These are phyloP conservation scores for Diatrype stigma DNA, from an alignment of 2,329 filamentous ascomycete genomes.

Conservation along the genomic window DNA sequence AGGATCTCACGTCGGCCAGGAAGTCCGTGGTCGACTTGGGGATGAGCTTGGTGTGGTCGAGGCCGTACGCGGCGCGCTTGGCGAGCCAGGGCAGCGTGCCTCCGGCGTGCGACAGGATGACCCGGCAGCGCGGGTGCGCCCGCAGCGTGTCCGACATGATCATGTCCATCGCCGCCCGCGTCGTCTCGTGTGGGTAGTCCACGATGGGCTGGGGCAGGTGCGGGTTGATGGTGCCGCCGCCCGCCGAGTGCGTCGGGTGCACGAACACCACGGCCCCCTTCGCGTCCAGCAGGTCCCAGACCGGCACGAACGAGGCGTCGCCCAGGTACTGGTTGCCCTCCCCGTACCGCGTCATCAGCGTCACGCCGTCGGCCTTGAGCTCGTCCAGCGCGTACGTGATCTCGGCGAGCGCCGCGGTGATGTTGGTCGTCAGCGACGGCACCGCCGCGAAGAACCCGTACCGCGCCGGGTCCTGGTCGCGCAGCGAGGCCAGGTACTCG, in stretches of 20 bases:
- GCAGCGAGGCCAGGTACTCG: constrained; percentile 5
- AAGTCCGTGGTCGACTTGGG: constrained; percentile 1
- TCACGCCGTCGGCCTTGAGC: constrained; percentile 20
- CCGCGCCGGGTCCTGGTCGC: constrained; percentile 1
- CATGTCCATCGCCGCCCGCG: constrained; percentile 36
- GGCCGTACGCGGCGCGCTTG: constrained; percentile 18
- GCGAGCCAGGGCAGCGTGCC: constrained; percentile 38
- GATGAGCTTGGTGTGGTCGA: neutral
- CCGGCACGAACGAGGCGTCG: constrained; percentile 19
- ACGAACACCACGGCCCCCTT: constrained; percentile 22
- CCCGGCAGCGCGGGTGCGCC: constrained; percentile 30
- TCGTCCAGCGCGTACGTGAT: constrained; percentile 19
- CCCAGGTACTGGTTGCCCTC: constrained; percentile 15
- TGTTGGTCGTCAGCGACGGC: constrained; percentile 18
- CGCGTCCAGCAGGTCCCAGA: constrained; percentile 20
- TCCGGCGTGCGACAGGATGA: constrained; percentile 43
- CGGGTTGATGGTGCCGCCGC: constrained; percentile 3
- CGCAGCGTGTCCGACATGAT: constrained; percentile 29
- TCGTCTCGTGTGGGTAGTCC: constrained; percentile 39
- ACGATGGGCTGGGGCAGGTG: constrained; percentile 22
- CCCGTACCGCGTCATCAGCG: constrained; percentile 17
- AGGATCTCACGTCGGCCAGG: constrained; percentile 13
- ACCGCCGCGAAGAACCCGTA: constrained; percentile 24
- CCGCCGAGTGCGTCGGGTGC: constrained; percentile 15
- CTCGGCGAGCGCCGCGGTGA: constrained; percentile 20